Percentiles rank a stretch among this genome's conserved stretches.
phyloP scores from a whole-genome alignment of 345 rosid species.

The Bruguiera parviflora region DNA sequence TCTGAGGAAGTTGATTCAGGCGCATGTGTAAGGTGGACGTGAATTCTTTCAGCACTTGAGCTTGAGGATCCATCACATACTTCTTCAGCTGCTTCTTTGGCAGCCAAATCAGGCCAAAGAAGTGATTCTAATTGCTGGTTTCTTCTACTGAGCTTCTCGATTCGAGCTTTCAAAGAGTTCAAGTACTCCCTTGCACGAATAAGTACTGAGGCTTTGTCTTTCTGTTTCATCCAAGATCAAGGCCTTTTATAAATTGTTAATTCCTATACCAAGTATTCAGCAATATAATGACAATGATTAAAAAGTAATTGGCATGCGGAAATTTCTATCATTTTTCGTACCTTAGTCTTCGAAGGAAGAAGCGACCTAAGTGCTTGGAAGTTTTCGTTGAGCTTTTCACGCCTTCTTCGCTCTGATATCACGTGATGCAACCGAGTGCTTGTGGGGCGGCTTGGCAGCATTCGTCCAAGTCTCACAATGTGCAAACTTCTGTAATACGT shows the following conservation, averaged over 20 bases:
- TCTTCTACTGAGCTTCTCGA: constrained; percentile 43
- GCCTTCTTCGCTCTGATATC: constrained; percentile 82
- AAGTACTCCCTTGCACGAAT: constrained; percentile 49
- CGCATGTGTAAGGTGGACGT: constrained; percentile 29
- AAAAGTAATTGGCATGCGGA: too few species aligned
- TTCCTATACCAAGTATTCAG: too few species aligned
- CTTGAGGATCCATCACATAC: constrained; percentile 7
- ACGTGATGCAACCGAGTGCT: constrained; percentile 67
- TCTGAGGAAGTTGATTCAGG: constrained; percentile 49
- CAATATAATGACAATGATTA: too few species aligned
- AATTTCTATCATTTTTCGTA: constrained; percentile 7
- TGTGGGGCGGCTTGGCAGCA: constrained; percentile 32
- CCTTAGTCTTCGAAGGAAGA: constrained; percentile 85
- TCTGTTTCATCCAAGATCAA: constrained; percentile 29
- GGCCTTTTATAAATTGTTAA: too few species aligned
- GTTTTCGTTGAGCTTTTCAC: constrained; percentile 85
- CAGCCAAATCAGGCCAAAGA: constrained; percentile 1
- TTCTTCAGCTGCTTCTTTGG: constrained; percentile 20
- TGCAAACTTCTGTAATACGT: constrained; percentile 39
- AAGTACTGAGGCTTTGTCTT: constrained; percentile 73
- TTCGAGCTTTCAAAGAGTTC: constrained; percentile 42
- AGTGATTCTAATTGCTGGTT: constrained; percentile 49
- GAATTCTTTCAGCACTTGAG: constrained; percentile 25
- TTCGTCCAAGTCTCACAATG: constrained; percentile 33
- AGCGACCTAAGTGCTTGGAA: constrained; percentile 61